These are phyloP conservation scores for Tulasnella sp. DNA, from an alignment of 768 basidiomycete genomes.

Conservation along the genomic window DNA sequence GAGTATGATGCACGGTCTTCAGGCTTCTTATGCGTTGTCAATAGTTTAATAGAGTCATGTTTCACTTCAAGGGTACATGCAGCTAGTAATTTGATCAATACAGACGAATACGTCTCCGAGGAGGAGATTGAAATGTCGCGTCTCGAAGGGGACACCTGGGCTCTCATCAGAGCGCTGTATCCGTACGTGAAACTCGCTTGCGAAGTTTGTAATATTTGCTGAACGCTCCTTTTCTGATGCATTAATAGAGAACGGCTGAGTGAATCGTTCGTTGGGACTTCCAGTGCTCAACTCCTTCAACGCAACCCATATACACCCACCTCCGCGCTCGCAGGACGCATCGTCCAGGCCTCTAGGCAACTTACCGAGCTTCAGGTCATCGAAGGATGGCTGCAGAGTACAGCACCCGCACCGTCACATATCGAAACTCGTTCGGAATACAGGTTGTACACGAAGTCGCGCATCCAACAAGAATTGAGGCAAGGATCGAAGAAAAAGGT, in stretches of 20 bases:
- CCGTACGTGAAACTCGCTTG: slow-evolving; percentile 31
- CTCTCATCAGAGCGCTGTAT: slow-evolving; percentile 57
- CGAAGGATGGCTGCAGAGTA: slow-evolving; percentile 82
- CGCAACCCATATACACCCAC: slow-evolving; percentile 78
- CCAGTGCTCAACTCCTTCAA: slow-evolving; percentile 45
- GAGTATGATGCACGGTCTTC: not conserved
- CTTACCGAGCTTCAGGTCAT: slow-evolving; percentile 58
- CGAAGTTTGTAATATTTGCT: not conserved
- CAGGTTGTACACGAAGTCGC: slow-evolving; percentile 56
- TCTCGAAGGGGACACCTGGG: slow-evolving; percentile 76
- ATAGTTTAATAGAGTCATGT: too few species aligned
- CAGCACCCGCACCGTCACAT: slow-evolving; percentile 44
- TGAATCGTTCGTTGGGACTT: slow-evolving; percentile 35
- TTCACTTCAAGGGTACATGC: not conserved
- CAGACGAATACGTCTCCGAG: not conserved
- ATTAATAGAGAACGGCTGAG: slow-evolving; percentile 54
- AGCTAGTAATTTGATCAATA: not conserved
- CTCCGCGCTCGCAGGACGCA: slow-evolving; percentile 58
- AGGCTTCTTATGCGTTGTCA: not conserved
- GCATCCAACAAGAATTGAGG: slow-evolving; percentile 52
- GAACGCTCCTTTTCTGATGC: not conserved
- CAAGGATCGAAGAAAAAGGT: slow-evolving; percentile 35
- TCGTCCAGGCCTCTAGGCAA: slow-evolving; percentile 54
- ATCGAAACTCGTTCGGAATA: slow-evolving; percentile 74
- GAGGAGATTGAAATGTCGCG: slow-evolving; percentile 52